A percentile compares a stretch with the other conserved stretches of the same genome.
These are phyloP conservation scores for Ogataea hybrid DNA, from an alignment of 1,139 yeast species.

Conservation along the genomic window DNA sequence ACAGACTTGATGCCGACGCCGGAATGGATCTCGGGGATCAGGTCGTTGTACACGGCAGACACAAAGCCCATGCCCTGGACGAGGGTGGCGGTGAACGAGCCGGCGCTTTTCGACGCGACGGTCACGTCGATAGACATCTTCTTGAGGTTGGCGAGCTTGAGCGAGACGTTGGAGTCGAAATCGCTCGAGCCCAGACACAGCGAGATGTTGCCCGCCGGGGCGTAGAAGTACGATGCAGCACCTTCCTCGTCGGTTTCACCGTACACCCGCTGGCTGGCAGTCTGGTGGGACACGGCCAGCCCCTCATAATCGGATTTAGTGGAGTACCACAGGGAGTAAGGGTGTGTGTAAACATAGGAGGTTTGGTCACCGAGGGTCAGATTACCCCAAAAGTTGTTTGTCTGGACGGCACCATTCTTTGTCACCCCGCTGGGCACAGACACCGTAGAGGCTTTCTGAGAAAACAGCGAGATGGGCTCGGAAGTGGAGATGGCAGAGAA, in stretches of 20 bases:
- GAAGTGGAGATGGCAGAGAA: slow-evolving; percentile 38
- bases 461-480: slow-evolving; percentile 51
- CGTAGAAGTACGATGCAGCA: slow-evolving; percentile 32
- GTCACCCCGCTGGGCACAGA: slow-evolving; percentile 46
- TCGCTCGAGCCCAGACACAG: slow-evolving; percentile 32
- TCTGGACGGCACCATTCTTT: slow-evolving; percentile 53
- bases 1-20: slow-evolving; percentile 42
- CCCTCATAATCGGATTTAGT: slow-evolving; percentile 41
- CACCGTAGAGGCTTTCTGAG: slow-evolving; percentile 43
- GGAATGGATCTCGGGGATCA: slow-evolving; percentile 54
- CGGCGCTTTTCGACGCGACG: slow-evolving; percentile 25
- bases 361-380: slow-evolving; percentile 63
- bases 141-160: slow-evolving; percentile 25
- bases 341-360: slow-evolving; percentile 67
- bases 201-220: slow-evolving; percentile 33
- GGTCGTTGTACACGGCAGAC: slow-evolving; percentile 57
- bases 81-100: slow-evolving; percentile 41
- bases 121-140: slow-evolving; percentile 32
- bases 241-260: slow-evolving; percentile 45
- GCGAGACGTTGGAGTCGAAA: slow-evolving; percentile 21
- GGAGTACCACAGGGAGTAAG: slow-evolving; percentile 69
- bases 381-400: slow-evolving; percentile 83
- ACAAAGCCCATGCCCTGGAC: slow-evolving; percentile 85
- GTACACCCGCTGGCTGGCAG: slow-evolving; percentile 52
- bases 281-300: slow-evolving; percentile 67